Percentiles rank a stretch among this genome's conserved stretches.
These are phyloP conservation scores for carrot (Daucus carota) DNA, from an alignment of 129 eudicot species.

Conservation along the genomic window DH1_v3.0 NC_030381.2:40885001-40885500, in stretches of 20 bases:
- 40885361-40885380: not conserved
- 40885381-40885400: not conserved
- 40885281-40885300: slow-evolving; percentile 25
- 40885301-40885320: slow-evolving; percentile 44
- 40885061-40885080: too few species aligned
- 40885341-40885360: slow-evolving; percentile 89
- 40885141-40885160: too few species aligned
- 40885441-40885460: slow-evolving; percentile 69
- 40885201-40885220: too few species aligned
- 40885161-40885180: too few species aligned
- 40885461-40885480: slow-evolving; percentile 78
- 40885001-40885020: too few species aligned
- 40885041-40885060: too few species aligned
- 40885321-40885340: slow-evolving; percentile 86
- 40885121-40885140: too few species aligned
- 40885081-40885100: too few species aligned
- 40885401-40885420: not conserved
- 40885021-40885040: too few species aligned
- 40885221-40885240: too few species aligned
- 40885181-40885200: too few species aligned
- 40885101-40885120: too few species aligned
- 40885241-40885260: not conserved
- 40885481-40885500: slow-evolving; percentile 61
- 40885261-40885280: not conserved
- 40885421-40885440: slow-evolving; percentile 17